Base-by-base conservation (phyloP, 257 asterid genomes). In the Euphrasia confusa region DNA sequence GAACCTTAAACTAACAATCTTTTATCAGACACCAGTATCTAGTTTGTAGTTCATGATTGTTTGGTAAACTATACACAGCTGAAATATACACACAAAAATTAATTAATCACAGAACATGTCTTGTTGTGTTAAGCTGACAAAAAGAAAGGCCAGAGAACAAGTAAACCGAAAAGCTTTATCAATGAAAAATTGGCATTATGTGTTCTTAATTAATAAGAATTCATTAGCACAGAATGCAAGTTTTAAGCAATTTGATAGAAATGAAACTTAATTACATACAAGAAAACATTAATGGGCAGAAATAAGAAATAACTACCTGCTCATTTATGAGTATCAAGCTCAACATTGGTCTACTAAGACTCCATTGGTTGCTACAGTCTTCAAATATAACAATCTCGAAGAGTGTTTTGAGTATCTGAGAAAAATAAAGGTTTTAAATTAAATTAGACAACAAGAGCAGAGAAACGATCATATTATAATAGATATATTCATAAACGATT, bases 311-410 rank as follows among this genome's bases (percentile, higher is more conserved):
- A 50, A 47, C 69, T 39, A 92, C 99, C 99, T 92, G 95, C 74
- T 86, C 94, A 54, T 80, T 92, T 70, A 89, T 83, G 58, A 92
- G 95, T 70, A 92, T 83, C 84, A 92, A 80, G 78, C 99, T 81
- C 82, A 92, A 76, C 97, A 92, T 89, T 55, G 99, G 89, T 79
- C 99, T 78, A 74, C 97, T 89, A 56, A 92, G 87, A 77, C 97
- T 89, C 99, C 97, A 92, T 58, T 89, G 99, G 77, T 86, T 92
- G 84, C 83, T 76, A 77, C 85, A 82, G 80, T 92, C 99, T 83
- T 92, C 99, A 61, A 86, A 92, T 55, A 92, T 63, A 75, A 89
- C 95, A 72, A 89, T 89, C 96, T 92, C 99, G 64, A 92, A 86
- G 72, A 92, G 87, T 54, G 96, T 81, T 74, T 83, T 89, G 67